Base-by-base conservation (phyloP, 2,329 filamentous ascomycete species). In the Lasiodiplodia hormozganensis region DNA sequence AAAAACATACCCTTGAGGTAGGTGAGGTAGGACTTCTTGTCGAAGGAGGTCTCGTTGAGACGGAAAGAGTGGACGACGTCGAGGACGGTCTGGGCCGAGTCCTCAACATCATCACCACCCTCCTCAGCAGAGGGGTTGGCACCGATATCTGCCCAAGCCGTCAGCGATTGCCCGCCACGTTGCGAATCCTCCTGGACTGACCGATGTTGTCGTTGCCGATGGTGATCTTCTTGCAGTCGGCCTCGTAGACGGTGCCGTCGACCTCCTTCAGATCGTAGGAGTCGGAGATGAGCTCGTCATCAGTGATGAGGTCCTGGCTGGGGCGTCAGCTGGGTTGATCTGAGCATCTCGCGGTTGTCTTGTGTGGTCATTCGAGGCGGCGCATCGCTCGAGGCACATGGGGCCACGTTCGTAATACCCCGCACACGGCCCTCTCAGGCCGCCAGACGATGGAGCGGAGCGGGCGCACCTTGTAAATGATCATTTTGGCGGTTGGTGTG, bases 81-180 rank as follows among this genome's bases (percentile, higher is more conserved):
- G 87, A 97, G 96, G 85, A 97, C 94, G 80, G 89, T 89, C 83
- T 90, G 82, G 69, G 82, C 81, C 58, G 75, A 67, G 76, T 96
- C 93, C 62, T 97, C 94, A 75, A 89, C 75, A 72, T 81, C 91
- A 76, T 94, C 93, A 0, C 90, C 92, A 68, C 85, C 92, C 80
- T 92, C 95, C 86, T 98, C 96, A 71, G 96, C 94, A 76, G 95
- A 98, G 76, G 96, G 92, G 84, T 99, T 99, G 86, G 94, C 96
- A 82, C 96, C 96, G 77, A 87, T 96, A 82, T 96, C 92, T 93
- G 68, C 54, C 60, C 47, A 16, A 18, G 57, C 40, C 8, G 58
- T 71, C 62, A 72, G 72, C 36, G 31, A 67, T 71, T 70, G 70
- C 71, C 47, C 3, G 18, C 40, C 31, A 49, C 8, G 43, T n/a